Conservation (phyloP, 805 yeast genomes). For the Metschnikowia noctiluminum region DNA sequence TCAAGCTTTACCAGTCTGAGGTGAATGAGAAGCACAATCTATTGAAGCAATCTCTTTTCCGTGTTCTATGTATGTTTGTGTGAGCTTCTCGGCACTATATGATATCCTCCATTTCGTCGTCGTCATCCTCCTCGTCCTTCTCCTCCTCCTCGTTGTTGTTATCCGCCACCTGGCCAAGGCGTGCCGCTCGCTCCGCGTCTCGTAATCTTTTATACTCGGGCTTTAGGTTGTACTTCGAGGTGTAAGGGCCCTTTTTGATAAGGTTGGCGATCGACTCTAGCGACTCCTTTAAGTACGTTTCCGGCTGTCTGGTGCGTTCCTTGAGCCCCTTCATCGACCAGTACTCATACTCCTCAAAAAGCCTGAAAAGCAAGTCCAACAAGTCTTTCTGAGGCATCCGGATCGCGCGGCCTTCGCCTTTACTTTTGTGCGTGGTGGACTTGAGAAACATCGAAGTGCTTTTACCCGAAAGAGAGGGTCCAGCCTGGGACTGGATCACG, state of each 20-base stretch:
- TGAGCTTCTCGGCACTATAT: constrained; percentile 4
- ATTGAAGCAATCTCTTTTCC: neutral
- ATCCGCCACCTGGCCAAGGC: constrained; percentile 44
- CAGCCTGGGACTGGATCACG: constrained; percentile 80
- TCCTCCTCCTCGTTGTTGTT: constrained; percentile 36
- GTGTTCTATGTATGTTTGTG: neutral
- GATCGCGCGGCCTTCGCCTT: constrained; percentile 77
- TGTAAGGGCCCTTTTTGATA: constrained; percentile 94
- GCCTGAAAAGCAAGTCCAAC: constrained; percentile 78
- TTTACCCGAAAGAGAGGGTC: constrained; percentile 72
- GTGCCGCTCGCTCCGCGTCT: constrained; percentile 72
- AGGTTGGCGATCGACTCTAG: constrained; percentile 84
- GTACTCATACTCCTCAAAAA: constrained; percentile 93
- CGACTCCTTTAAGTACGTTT: constrained; percentile 84
- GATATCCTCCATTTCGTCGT: constrained; percentile 43
- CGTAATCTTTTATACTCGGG: constrained; percentile 82
- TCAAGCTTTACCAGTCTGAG: too few species aligned
- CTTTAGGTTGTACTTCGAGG: constrained; percentile 83
- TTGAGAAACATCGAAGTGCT: constrained; percentile 66
- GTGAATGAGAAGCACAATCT: too few species aligned
- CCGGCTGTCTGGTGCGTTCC: constrained; percentile 95
- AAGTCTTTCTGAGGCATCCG: constrained; percentile 92
- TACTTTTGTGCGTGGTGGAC: constrained; percentile 43
- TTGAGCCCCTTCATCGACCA: constrained; percentile 94
- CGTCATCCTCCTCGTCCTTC: constrained; percentile 48